phyloP scores from a whole-genome alignment of 257 asterid genomes.

The Solanum pimpinellifolium region DNA sequence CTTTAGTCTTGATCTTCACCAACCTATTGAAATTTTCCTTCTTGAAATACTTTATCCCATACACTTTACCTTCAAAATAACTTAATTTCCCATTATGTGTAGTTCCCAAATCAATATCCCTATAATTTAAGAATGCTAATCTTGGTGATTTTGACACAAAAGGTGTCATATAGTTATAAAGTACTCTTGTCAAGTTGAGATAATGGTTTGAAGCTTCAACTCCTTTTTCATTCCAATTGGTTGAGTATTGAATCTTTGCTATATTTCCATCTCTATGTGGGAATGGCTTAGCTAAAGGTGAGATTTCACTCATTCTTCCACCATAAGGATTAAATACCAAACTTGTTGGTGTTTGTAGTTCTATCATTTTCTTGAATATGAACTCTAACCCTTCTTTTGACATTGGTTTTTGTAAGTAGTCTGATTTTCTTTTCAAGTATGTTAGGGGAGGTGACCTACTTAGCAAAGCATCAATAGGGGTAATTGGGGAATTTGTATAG shows the following conservation, averaged over 20 bases:
- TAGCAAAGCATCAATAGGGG: constrained; percentile 13
- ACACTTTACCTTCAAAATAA: constrained; percentile 24
- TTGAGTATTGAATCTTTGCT: constrained; percentile 34
- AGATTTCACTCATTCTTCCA: constrained; percentile 38
- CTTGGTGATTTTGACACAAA: constrained; percentile 49
- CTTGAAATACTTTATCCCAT: constrained; percentile 51
- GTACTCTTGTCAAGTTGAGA: constrained; percentile 18
- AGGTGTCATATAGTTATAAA: constrained; percentile 43
- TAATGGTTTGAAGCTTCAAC: constrained; percentile 12
- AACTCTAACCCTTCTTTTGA: constrained; percentile 11
- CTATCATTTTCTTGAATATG: constrained; percentile 16
- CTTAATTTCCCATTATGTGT: constrained; percentile 25
- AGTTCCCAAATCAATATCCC: constrained; percentile 58
- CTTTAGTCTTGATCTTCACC: constrained; percentile 37
- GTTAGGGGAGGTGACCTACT: constrained; percentile 11
- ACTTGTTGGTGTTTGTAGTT: constrained; percentile 12
- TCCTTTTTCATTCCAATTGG: constrained; percentile 35
- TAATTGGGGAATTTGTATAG: constrained; percentile 12
- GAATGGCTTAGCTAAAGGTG: constrained; percentile 36
- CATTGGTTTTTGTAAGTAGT: constrained; percentile 38
- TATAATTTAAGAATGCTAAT: constrained; percentile 46
- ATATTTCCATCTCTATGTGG: constrained; percentile 64
- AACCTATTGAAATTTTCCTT: constrained; percentile 40
- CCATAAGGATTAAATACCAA: constrained; percentile 38
- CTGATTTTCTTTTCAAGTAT: constrained; percentile 50